Evolutionary conservation across 345 rosid species (phyloP).

Genomic region (Moricandia arvensis): DNA sequence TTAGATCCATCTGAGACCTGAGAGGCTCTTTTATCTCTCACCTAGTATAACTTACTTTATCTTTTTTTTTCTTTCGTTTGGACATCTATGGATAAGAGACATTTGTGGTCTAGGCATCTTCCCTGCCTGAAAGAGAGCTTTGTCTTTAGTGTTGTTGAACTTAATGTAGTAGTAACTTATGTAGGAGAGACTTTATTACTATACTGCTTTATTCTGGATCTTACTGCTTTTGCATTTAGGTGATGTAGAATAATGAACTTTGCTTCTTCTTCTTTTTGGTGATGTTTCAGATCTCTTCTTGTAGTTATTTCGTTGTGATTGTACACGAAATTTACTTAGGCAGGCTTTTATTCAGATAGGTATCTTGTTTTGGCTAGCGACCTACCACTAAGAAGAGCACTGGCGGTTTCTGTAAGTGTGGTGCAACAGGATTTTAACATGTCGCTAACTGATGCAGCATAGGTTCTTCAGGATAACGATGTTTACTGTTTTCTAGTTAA

Average conservation of each 20-base stretch:
- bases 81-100: constrained; percentile 51
- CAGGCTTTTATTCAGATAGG: constrained; percentile 22
- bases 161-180: constrained; percentile 37
- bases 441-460: constrained; percentile 25
- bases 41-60: constrained; percentile 35
- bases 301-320: constrained; percentile 6
- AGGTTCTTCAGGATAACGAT: constrained; percentile 18
- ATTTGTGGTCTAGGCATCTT: constrained; percentile 42
- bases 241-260: constrained; percentile 15
- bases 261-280: constrained; percentile 25
- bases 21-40: constrained; percentile 37
- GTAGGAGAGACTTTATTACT: constrained; percentile 37
- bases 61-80: constrained; percentile 33
- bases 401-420: constrained; percentile 33
- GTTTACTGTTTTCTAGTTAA: constrained; percentile 11
- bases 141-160: constrained; percentile 44
- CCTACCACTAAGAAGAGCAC: constrained; percentile 11
- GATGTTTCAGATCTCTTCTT: constrained; percentile 26
- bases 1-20: constrained; percentile 46
- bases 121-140: constrained; percentile 56
- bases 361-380: constrained; percentile 26
- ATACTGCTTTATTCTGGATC: constrained; percentile 28
- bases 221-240: constrained; percentile 28
- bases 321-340: constrained; percentile 14
- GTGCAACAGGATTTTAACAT: constrained; percentile 7